A percentile compares a stretch with the other conserved stretches of the same genome.
phyloP scores from a whole-genome alignment of 1,284 basidiomycete genomes.

The Pterulicium gracile region DNA sequence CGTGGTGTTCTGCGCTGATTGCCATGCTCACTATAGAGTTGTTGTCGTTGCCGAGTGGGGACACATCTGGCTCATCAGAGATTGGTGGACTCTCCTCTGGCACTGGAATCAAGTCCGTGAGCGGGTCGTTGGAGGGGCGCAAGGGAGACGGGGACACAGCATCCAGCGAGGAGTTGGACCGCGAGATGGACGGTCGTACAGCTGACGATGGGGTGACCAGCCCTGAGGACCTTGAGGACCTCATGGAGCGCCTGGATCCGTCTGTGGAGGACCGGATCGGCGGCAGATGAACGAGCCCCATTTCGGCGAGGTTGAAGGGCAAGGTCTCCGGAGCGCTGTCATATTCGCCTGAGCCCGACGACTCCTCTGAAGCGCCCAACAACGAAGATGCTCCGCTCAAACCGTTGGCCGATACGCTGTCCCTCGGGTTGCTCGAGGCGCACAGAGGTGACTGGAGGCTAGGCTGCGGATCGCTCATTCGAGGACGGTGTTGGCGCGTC shows the following conservation, averaged over 20 bases:
- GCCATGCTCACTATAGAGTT: neutral
- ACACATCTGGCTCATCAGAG: no score
- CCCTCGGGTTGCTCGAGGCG: no score
- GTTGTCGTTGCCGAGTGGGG: no score
- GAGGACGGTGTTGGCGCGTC: neutral
- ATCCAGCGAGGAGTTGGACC: neutral
- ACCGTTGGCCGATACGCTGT: no score
- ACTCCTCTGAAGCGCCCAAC: no score
- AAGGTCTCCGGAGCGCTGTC: conserved; percentile 5
- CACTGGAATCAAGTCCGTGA: neutral
- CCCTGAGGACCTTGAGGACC: conserved; percentile 1
- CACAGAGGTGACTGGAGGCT: no score
- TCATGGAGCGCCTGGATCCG: conserved; percentile 11
- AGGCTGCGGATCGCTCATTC: neutral
- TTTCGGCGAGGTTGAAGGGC: conserved; percentile 32
- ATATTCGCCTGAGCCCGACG: conserved; percentile 2
- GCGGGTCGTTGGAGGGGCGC: neutral
- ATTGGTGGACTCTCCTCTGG: neutral
- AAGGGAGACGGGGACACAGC: neutral
- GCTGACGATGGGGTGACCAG: neutral
- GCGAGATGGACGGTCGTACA: neutral
- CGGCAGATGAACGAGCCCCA: conserved; percentile 40
- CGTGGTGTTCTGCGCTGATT: conserved; percentile 13
- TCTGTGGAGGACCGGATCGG: conserved; percentile 18
- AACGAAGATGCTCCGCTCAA: no score